Evolutionary conservation across 805 yeast genomes (phyloP).

Genomic region (Wickerhamiella shivajii): DNA sequence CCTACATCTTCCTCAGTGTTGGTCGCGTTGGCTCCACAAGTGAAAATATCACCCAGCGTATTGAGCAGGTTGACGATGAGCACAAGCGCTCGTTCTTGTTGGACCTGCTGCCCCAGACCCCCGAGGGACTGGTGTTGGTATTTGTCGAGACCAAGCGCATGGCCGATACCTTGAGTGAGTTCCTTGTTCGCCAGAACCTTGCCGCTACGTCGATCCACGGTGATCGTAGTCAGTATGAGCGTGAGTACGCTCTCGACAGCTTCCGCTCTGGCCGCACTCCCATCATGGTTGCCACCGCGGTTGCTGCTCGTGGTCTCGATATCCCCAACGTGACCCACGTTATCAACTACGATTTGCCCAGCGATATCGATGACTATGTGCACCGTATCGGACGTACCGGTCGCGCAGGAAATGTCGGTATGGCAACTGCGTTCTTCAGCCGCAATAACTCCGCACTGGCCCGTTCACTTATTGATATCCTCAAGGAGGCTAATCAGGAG

Average conservation of each 20-base stretch:
- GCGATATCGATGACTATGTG: constrained; percentile 95
- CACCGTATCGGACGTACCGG: constrained; percentile 99
- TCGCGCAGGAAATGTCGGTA: constrained; percentile 99
- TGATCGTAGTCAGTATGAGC: constrained; percentile 94
- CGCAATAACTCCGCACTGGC: constrained; percentile 83
- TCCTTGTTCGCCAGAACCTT: constrained; percentile 72
- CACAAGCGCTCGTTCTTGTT: constrained; percentile 85
- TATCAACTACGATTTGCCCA: constrained; percentile 91
- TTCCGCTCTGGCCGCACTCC: constrained; percentile 89
- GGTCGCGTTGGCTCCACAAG: constrained; percentile 99
- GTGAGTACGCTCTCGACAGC: constrained; percentile 92
- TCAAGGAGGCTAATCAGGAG: constrained; percentile 94
- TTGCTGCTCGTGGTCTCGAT: constrained; percentile 99
- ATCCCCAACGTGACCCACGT: constrained; percentile 98
- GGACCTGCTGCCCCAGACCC: constrained; percentile 69
- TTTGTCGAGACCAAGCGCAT: constrained; percentile 97
- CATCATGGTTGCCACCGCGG: constrained; percentile 96
- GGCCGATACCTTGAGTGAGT: constrained; percentile 94
- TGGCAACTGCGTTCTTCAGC: constrained; percentile 96
- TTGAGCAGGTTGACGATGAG: constrained; percentile 79
- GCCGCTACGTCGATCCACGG: constrained; percentile 99
- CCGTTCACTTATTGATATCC: constrained; percentile 73
- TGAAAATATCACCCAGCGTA: constrained; percentile 92
- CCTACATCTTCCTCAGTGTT: constrained; percentile 88
- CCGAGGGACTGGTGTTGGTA: constrained; percentile 75